Base-by-base conservation (phyloP, 495 filamentous ascomycete genomes). In the Cryomyces minteri region DNA sequence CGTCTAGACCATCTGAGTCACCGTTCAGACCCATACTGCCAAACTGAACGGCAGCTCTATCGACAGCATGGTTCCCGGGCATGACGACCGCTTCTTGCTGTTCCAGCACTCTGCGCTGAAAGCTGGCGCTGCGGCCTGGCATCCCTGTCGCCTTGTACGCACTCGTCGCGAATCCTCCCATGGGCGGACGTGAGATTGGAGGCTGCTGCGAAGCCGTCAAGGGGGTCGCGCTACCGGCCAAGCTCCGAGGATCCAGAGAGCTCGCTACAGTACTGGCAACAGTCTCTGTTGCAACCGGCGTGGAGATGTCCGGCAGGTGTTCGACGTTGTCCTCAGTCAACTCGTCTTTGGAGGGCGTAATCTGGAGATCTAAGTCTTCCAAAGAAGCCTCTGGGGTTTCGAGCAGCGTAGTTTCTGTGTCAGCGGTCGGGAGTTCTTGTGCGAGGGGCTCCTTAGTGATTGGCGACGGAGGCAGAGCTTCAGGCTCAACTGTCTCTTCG, bases 61-160 rank as follows among this genome's bases (percentile, higher is more conserved):
- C 87, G 6, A 98, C 84, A 36, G 86, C 87, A 54, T 93, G 87
- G 62, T 95, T 94, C n/a, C 85, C 86, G 31, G 90, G 90, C 90
- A 99, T 96, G 43, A 94, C 83, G 33, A 99, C 90, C 12, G 88
- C 84, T 60, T 99, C 92, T 57, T 88, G 87, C 56, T 99, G 90
- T 50, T 95, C 87, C 54, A 92, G 70, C 38, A 94, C 72, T 50
- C 84, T 78, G 30, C 88, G 77, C 57, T 88, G 77, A 55, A 79
- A 82, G 53, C 78, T 83, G 31, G 85, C 71, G 30, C 78, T 77
- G 39, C 88, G 77, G 38, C 62, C 62, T 39, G 69, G 50, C 33
- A 57, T 48, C 59, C 70, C 60, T 37, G 80, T 77, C 14, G 87
- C 82, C 63, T 88, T 92, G 53, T 78, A 67, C 8, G 85, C 83